These are phyloP conservation scores for Arxiozyma slooffiae DNA, from an alignment of 1,139 yeast species.

Conservation along the genomic window DNA sequence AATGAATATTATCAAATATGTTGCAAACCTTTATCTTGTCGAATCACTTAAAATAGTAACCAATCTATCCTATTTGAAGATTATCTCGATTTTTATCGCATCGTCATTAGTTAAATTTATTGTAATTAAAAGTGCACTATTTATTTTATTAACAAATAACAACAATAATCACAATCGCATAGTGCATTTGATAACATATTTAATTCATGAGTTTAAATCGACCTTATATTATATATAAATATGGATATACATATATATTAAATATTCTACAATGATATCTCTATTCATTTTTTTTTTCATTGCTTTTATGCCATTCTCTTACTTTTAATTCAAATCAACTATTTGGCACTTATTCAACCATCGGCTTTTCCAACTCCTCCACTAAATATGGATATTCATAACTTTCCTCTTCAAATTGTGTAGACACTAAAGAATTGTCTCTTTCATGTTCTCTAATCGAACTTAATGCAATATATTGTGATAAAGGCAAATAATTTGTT, in stretches of 20 bases:
- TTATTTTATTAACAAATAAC: constrained; percentile 17
- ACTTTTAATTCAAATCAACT: no score
- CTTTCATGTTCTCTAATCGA: constrained; percentile 39
- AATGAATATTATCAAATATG: constrained; percentile 48
- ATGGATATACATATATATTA: not conserved
- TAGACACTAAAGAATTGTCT: constrained; percentile 31
- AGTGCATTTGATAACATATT: not conserved
- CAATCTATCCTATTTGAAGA: constrained; percentile 34
- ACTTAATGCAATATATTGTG: constrained; percentile 76
- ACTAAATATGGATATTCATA: constrained; percentile 71
- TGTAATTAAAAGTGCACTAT: constrained; percentile 23
- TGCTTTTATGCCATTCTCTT: not conserved
- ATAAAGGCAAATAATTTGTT: constrained; percentile 67
- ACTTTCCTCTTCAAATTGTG: constrained; percentile 42
- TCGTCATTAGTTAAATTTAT: constrained; percentile 21
- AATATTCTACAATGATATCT: not conserved
- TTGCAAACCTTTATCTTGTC: constrained; percentile 52
- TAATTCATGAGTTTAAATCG: constrained; percentile 1
- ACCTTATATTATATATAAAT: not conserved
- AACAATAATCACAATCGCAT: constrained; percentile 1
- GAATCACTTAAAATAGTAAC: constrained; percentile 59
- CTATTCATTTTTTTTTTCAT: not conserved
- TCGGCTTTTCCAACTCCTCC: constrained; percentile 66
- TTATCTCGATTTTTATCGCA: constrained; percentile 25
- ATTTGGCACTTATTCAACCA: constrained; percentile 11